Evolutionary conservation across 495 filamentous ascomycete species (phyloP), one percentile per base, ranked within the genome.

Genomic region (Sabuloglossum arenarium): DNA sequence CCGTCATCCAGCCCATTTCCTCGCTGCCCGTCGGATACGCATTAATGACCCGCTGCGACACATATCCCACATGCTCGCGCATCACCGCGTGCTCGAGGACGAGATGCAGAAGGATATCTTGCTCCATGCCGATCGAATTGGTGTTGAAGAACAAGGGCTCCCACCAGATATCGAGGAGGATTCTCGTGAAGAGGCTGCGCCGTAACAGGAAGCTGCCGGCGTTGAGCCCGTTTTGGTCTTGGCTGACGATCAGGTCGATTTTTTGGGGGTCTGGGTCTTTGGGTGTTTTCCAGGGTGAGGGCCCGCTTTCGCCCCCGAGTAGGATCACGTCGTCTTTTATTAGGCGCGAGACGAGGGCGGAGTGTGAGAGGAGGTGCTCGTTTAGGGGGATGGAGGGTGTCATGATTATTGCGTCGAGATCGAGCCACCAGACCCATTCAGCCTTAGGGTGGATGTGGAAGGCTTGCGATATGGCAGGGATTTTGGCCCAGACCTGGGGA

Each of bases 381-480:
- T 54, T 56, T 16, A 70, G 32, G 45, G 61, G 52, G 8, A 60
- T 43, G 10, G 30, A 19, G 10, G 67, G 67, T 1, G 61, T 63
- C 67, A 70, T 70, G 56, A 70, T 54, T 58, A 70, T 68, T 21
- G 68, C 66, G 56, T 70, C 67, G 21, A 67, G 58, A 58, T 70
- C 67, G 45, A 69, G 56, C 59, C 66, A 67, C 67, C 67, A 70
- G 37, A 70, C 51, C 67, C 67, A 70, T 53, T 70, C 59, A 42
- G 67, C 67, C 6, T 64, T 58, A 0, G 67, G 67, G 59, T 63
- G 58, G 0, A 58, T 59, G 34, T 60, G 57, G 56, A 70, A 70
- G 4, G 64, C 60, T 28, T 70, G 67, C 11, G 62, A 61, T 29
- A 70, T 66, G 11, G 67, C 65, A 28, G 67, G 67, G 28, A 70